Conservation (phyloP, 192 early-diverging fungal species). For the Backusella parvicylindrica region DNA sequence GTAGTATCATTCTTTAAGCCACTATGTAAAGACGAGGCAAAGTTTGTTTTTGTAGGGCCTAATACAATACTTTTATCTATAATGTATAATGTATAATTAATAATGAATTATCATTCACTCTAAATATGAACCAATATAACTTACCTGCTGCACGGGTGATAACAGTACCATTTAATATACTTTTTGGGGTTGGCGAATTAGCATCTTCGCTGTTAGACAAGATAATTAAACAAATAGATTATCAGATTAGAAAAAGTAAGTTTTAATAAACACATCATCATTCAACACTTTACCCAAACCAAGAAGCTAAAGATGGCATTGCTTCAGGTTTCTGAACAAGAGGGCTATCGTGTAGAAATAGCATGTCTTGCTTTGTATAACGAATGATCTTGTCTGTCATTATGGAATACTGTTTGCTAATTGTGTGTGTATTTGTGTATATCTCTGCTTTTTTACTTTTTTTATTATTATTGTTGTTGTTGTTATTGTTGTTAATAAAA, state of each 20-base stretch:
- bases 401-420: not conserved
- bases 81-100: too few relatives aligned
- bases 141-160: slow-evolving; percentile 20
- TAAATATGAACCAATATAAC: too few relatives aligned
- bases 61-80: slow-evolving; percentile 47
- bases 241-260: not conserved
- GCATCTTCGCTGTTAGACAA: slow-evolving; percentile 17
- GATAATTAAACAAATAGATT: not conserved
- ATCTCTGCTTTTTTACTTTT: not conserved
- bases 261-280: not conserved
- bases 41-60: slow-evolving; percentile 54
- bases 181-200: slow-evolving; percentile 13
- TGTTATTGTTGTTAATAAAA: not conserved
- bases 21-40: slow-evolving; percentile 48
- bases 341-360: slow-evolving; percentile 27
- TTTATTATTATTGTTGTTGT: not conserved
- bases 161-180: slow-evolving; percentile 10
- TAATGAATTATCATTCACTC: too few relatives aligned
- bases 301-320: slow-evolving; percentile 25
- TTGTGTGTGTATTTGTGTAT: not conserved
- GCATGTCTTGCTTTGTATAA: slow-evolving; percentile 28
- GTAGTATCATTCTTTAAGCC: slow-evolving; percentile 40
- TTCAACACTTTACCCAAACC: slow-evolving; percentile 26
- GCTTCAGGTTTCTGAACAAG: slow-evolving; percentile 27
- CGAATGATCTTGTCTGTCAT: slow-evolving; percentile 13